A percentile compares a stretch with the other conserved stretches of the same genome.
phyloP scores from a whole-genome alignment of 768 basidiomycete species.

The Clitopilus hobsonii region DNA sequence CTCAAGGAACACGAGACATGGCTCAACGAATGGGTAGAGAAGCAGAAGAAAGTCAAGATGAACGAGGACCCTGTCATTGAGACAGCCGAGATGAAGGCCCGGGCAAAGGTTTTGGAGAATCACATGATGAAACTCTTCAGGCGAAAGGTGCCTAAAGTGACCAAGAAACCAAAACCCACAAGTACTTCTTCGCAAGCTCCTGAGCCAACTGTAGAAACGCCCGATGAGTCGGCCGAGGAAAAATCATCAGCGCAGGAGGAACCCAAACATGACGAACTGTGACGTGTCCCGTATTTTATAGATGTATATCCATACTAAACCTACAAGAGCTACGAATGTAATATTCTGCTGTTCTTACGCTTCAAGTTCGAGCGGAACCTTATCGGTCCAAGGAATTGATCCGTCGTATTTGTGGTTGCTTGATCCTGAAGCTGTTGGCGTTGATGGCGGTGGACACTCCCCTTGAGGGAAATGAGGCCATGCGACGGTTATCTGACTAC shows the following conservation, averaged over 20 bases:
- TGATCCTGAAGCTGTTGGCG: background rate
- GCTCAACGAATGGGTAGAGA: slow-evolving; percentile 77
- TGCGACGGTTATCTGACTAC: slow-evolving; percentile 1
- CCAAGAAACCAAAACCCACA: slow-evolving; percentile 45
- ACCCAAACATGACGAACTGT: too few relatives aligned
- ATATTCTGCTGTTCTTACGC: background rate
- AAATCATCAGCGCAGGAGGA: background rate
- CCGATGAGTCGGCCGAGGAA: background rate
- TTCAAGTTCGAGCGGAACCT: background rate
- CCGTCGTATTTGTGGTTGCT: background rate
- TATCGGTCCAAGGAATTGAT: background rate
- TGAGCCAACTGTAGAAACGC: background rate
- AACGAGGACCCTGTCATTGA: slow-evolving; percentile 85
- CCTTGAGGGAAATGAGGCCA: background rate
- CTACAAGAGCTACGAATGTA: background rate
- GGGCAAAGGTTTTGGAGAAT: slow-evolving; percentile 75
- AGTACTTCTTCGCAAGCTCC: slow-evolving; percentile 7
- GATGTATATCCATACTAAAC: background rate
- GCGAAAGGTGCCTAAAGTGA: slow-evolving; percentile 59
- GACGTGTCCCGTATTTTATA: too few relatives aligned
- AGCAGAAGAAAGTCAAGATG: slow-evolving; percentile 68
- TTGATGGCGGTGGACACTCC: background rate
- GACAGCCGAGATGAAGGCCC: slow-evolving; percentile 80
- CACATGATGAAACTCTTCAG: slow-evolving; percentile 64
- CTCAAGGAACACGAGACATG: slow-evolving; percentile 80